These are phyloP conservation scores for Russula sp. DNA, from an alignment of 768 basidiomycete species.

Conservation along the genomic window DNA sequence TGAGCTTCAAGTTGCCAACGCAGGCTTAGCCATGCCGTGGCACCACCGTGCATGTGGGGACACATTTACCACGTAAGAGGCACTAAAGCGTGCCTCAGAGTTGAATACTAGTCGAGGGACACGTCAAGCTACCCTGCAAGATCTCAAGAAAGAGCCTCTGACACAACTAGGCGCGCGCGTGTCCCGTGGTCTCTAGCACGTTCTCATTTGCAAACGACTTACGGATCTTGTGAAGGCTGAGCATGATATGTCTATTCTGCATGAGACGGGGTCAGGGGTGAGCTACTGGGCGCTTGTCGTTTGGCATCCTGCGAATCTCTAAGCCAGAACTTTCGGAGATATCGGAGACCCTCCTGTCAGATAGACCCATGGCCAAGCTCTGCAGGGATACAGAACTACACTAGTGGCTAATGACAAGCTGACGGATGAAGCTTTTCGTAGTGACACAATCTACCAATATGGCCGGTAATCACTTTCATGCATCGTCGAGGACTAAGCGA, in stretches of 20 bases:
- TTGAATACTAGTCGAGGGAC: not conserved
- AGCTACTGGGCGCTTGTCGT: not conserved
- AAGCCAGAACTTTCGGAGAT: not conserved
- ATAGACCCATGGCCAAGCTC: not conserved
- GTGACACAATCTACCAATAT: not conserved
- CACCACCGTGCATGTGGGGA: not conserved
- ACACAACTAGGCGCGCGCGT: not conserved
- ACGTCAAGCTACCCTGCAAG: not conserved
- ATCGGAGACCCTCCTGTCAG: not conserved
- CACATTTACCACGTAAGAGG: not conserved
- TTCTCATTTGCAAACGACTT: not conserved
- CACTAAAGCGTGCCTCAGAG: not conserved
- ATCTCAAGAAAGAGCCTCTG: not conserved
- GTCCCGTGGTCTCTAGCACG: not conserved
- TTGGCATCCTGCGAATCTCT: not conserved
- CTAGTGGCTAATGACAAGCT: not conserved
- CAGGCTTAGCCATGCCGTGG: not conserved
- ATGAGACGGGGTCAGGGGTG: not conserved
- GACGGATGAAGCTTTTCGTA: not conserved
- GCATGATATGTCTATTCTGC: not conserved
- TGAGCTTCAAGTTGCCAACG: not conserved
- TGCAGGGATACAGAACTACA: not conserved
- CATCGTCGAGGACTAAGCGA: conserved; percentile 81
- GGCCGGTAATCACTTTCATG: conserved; percentile 30
- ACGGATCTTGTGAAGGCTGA: not conserved